These are phyloP conservation scores for Botrytis deweyae DNA, from an alignment of 2,329 filamentous ascomycete species.

Conservation along the genomic window DNA sequence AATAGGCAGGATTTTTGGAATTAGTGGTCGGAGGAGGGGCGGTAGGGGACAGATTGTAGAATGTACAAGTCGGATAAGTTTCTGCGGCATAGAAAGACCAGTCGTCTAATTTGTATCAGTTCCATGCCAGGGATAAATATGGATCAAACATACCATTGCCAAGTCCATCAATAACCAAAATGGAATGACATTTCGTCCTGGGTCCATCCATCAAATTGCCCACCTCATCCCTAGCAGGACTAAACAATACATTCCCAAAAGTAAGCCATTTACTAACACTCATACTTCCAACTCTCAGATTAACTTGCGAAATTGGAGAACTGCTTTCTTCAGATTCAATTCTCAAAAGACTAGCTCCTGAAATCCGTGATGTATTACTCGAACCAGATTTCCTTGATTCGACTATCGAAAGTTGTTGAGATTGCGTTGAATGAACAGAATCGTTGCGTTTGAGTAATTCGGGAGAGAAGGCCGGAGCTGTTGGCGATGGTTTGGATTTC, in stretches of 20 bases:
- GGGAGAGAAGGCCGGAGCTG: conserved; percentile 46
- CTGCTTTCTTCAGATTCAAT: conserved; percentile 49
- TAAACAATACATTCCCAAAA: conserved; percentile 81
- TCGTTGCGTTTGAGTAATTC: conserved; percentile 45
- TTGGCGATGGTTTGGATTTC: conserved; percentile 44
- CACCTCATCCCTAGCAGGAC: conserved; percentile 72
- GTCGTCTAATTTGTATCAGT: conserved; percentile 52
- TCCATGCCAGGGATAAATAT: neutral
- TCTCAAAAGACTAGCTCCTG: conserved; percentile 26
- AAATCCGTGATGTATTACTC: conserved; percentile 28
- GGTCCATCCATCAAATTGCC: conserved; percentile 46
- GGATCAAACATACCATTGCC: conserved; percentile 56
- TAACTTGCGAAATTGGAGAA: conserved; percentile 67
- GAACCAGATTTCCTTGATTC: conserved; percentile 30
- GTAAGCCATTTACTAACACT: conserved; percentile 87
- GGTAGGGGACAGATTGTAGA: conserved; percentile 70
- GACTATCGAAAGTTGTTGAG: conserved; percentile 22
- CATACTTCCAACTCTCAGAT: conserved; percentile 75
- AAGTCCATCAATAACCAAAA: conserved; percentile 78
- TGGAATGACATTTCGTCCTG: conserved; percentile 56
- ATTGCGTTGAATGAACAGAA: conserved; percentile 23
- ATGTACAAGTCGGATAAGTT: conserved; percentile 70
- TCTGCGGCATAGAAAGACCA: conserved; percentile 86
- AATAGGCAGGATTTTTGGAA: conserved; percentile 48
- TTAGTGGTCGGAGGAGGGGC: conserved; percentile 44